Percentiles rank a stretch among this genome's conserved stretches.
Evolutionary conservation across 345 rosid genomes (phyloP).

Genomic region (Eucalyptus microcorys): DNA sequence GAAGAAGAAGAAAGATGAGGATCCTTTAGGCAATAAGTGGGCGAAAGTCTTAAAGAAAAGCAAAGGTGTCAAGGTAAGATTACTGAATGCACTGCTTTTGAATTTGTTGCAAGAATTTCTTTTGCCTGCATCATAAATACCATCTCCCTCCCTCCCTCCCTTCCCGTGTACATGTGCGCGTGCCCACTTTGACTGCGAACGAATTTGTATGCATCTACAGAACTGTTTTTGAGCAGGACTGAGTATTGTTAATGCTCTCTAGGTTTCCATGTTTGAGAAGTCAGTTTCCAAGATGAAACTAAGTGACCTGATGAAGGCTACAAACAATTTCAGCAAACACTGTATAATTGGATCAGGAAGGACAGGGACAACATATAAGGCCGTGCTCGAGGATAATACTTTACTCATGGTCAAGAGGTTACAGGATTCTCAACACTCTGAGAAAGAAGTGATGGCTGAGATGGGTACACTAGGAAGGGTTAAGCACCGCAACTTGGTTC

Average conservation of each 20-base stretch:
- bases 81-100: background rate
- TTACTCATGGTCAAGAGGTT: slow-evolving; percentile 80
- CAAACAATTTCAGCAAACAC: slow-evolving; percentile 63
- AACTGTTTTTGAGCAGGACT: background rate
- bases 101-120: background rate
- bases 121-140: background rate
- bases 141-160: background rate
- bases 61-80: slow-evolving; percentile 62
- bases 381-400: slow-evolving; percentile 63
- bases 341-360: slow-evolving; percentile 80
- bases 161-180: background rate
- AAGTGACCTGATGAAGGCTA: slow-evolving; percentile 85
- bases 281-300: slow-evolving; percentile 64
- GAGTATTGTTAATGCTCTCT: slow-evolving; percentile 1
- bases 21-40: slow-evolving; percentile 94
- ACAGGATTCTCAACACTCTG: slow-evolving; percentile 81
- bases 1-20: slow-evolving; percentile 54
- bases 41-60: slow-evolving; percentile 57
- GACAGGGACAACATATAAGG: slow-evolving; percentile 79
- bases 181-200: background rate
- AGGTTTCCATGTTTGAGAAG: slow-evolving; percentile 91
- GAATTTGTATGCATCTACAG: background rate
- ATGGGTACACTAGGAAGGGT: slow-evolving; percentile 83
- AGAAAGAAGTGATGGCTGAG: slow-evolving; percentile 69
- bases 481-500: slow-evolving; percentile 70